A percentile compares a stretch with the other conserved stretches of the same genome.
Conservation (phyloP, 495 filamentous ascomycete species). For the Lineolata rhizophorae region DNA sequence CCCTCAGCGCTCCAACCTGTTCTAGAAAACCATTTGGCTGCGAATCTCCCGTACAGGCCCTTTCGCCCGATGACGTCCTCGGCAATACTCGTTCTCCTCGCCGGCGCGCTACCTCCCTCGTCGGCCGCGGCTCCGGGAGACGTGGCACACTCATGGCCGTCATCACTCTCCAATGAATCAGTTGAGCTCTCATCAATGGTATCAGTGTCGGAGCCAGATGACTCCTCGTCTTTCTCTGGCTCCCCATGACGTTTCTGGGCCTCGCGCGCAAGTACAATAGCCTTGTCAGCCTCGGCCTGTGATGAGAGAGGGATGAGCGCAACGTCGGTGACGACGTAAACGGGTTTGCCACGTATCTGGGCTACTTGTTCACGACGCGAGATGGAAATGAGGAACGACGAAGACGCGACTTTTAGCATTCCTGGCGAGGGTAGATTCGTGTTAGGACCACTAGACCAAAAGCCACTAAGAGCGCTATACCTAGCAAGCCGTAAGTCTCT, state of each 20-base stretch:
- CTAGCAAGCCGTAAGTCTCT: slow-evolving; percentile 70
- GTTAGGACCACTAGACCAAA: not conserved
- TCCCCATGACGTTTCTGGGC: slow-evolving; percentile 22
- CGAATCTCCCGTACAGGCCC: slow-evolving; percentile 69
- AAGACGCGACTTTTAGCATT: slow-evolving; percentile 32
- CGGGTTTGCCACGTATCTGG: slow-evolving; percentile 52
- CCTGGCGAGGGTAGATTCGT: slow-evolving; percentile 29
- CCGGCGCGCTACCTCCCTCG: slow-evolving; percentile 8
- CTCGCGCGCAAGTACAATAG: slow-evolving; percentile 40
- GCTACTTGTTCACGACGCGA: slow-evolving; percentile 73
- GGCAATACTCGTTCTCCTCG: slow-evolving; percentile 36
- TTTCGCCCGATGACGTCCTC: slow-evolving; percentile 64
- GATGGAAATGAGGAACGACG: slow-evolving; percentile 66
- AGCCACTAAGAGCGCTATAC: slow-evolving; percentile 24
- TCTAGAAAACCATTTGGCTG: slow-evolving; percentile 71
- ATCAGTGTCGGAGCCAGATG: no score
- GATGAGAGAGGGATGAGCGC: slow-evolving; percentile 71
- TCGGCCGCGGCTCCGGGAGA: slow-evolving; percentile 3
- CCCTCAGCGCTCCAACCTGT: slow-evolving; percentile 49
- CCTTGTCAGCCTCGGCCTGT: slow-evolving; percentile 43
- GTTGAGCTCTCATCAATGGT: slow-evolving; percentile 17
- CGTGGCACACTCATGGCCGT: slow-evolving; percentile 1
- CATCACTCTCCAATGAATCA: slow-evolving; percentile 20
- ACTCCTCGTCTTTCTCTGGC: slow-evolving; percentile 15
- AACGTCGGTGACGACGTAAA: slow-evolving; percentile 72